A percentile compares a stretch with the other conserved stretches of the same genome.
phyloP scores from a whole-genome alignment of 2,329 filamentous ascomycete genomes.

The Beauveria brongniartii region DNA sequence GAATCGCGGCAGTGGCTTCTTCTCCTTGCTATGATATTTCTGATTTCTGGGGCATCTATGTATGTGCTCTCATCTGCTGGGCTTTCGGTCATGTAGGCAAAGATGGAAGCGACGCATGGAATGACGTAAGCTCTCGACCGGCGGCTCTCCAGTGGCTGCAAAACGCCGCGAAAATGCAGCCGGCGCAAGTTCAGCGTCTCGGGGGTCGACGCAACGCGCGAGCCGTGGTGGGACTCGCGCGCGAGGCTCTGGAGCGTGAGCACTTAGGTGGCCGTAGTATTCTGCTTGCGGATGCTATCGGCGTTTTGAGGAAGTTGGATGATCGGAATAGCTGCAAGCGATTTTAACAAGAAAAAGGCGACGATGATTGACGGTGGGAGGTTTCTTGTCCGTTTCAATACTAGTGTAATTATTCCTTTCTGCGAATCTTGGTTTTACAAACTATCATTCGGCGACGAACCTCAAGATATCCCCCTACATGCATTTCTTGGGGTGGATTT shows the following conservation, averaged over 20 bases:
- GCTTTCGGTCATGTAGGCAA: conserved; percentile 35
- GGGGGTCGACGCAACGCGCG: conserved; percentile 33
- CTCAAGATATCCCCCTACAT: neutral
- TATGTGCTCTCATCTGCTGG: conserved; percentile 53
- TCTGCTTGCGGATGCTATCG: conserved; percentile 44
- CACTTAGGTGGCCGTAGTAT: conserved; percentile 40
- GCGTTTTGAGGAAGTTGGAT: conserved; percentile 44
- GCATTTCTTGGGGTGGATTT: neutral
- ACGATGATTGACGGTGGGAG: neutral
- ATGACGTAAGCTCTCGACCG: conserved; percentile 18
- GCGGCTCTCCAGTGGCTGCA: conserved; percentile 30
- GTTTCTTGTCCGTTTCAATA: neutral
- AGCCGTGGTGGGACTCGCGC: conserved; percentile 40
- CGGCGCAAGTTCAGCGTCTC: conserved; percentile 30
- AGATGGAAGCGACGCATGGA: conserved; percentile 14
- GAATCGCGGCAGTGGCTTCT: conserved; percentile 9
- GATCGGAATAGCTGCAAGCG: conserved; percentile 33
- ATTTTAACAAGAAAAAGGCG: conserved; percentile 24
- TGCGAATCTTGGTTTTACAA: neutral
- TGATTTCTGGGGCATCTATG: conserved; percentile 48
- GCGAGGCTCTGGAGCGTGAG: conserved; percentile 39
- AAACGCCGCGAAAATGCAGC: conserved; percentile 31
- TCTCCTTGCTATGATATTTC: conserved; percentile 31
- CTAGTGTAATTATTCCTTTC: neutral
- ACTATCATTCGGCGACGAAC: neutral